Conservation (phyloP, 1,284 basidiomycete genomes). For the Malassezia equina region DNA sequence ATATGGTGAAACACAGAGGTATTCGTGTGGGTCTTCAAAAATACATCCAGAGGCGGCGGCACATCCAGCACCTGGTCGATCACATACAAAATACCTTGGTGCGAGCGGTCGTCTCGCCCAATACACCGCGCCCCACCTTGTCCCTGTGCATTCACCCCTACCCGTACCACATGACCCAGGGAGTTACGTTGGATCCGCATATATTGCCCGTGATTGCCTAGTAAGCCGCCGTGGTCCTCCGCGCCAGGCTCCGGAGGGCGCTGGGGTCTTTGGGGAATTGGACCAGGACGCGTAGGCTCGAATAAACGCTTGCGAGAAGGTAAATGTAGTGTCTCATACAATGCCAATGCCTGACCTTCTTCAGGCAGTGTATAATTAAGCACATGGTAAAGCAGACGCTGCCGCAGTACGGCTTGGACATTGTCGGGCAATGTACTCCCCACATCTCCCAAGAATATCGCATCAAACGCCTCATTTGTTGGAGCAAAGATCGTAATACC, state of each 20-base stretch:
- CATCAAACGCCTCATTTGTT: constrained; percentile 56
- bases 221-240: constrained; percentile 55
- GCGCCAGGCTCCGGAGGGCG: constrained; percentile 31
- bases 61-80: constrained; percentile 66
- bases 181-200: constrained; percentile 53
- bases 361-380: constrained; percentile 66
- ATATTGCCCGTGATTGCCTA: constrained; percentile 72
- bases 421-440: constrained; percentile 52
- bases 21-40: neutral
- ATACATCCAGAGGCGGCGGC: constrained; percentile 64
- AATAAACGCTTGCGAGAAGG: constrained; percentile 76
- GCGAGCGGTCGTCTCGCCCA: constrained; percentile 50
- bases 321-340: constrained; percentile 45
- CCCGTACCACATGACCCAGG: neutral
- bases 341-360: neutral
- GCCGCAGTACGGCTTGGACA: constrained; percentile 68
- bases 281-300: constrained; percentile 50
- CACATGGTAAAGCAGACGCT: constrained; percentile 87
- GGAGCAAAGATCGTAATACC: constrained; percentile 83
- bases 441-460: neutral
- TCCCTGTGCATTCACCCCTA: constrained; percentile 56
- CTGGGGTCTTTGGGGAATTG: constrained; percentile 28
- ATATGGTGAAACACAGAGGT: constrained; percentile 9
- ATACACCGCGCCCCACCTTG: constrained; percentile 54
- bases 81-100: constrained; percentile 65